These are phyloP conservation scores for Jaenimonas drosophilae DNA, from an alignment of 208 protist genomes.

Conservation along the genomic window DNA sequence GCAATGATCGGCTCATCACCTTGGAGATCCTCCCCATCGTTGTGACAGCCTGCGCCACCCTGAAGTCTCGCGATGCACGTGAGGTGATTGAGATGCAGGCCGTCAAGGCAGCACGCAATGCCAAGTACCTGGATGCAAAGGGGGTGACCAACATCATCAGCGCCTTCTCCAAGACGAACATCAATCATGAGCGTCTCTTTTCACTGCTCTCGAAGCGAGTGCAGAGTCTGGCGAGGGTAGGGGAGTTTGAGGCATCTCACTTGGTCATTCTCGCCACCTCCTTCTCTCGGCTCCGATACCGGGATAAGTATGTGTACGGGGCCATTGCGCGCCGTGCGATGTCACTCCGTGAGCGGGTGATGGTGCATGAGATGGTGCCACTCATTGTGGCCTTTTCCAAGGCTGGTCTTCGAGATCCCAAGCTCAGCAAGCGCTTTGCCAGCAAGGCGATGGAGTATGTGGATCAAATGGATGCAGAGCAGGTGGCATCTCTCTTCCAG, in stretches of 20 bases:
- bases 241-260: slow-evolving; percentile 84
- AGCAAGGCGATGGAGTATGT: slow-evolving; percentile 88
- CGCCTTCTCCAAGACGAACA: slow-evolving; percentile 83
- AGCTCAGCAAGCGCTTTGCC: slow-evolving; percentile 85
- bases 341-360: slow-evolving; percentile 84
- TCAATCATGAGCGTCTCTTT: slow-evolving; percentile 81
- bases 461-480: slow-evolving; percentile 87
- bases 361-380: slow-evolving; percentile 82
- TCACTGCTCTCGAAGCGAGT: slow-evolving; percentile 71
- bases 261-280: slow-evolving; percentile 80
- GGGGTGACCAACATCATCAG: slow-evolving; percentile 80
- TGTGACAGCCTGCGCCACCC: slow-evolving; percentile 82
- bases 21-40: slow-evolving; percentile 79
- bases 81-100: slow-evolving; percentile 90
- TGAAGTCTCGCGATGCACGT: slow-evolving; percentile 85
- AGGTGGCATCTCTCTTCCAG: slow-evolving; percentile 84
- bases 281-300: slow-evolving; percentile 70
- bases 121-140: slow-evolving; percentile 81
- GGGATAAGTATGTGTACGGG: slow-evolving; percentile 72
- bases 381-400: slow-evolving; percentile 82
- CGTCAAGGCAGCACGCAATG: slow-evolving; percentile 74
- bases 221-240: slow-evolving; percentile 78
- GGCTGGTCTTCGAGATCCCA: slow-evolving; percentile 74
- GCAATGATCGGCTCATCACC: slow-evolving; percentile 84
- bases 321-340: slow-evolving; percentile 77